Conservation (phyloP, 768 basidiomycete species). For the Lentinula guzmanii region DNA sequence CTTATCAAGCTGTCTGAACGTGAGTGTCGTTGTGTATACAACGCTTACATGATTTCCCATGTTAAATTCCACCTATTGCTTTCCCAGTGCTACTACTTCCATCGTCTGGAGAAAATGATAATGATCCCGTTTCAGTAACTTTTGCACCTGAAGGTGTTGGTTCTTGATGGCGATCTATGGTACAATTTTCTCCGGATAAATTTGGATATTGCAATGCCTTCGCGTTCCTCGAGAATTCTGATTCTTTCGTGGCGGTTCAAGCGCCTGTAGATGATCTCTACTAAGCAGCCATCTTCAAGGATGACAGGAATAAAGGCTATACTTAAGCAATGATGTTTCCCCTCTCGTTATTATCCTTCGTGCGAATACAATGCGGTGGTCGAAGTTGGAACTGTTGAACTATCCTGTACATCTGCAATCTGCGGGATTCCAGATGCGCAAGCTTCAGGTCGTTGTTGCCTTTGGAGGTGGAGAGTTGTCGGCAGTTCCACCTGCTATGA, state of each 20-base stretch:
- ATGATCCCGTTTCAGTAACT: background rate
- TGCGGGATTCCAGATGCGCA: background rate
- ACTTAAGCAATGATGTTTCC: background rate
- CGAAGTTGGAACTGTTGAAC: background rate
- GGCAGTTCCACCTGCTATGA: background rate
- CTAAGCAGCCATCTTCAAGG: background rate
- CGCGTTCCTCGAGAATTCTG: background rate
- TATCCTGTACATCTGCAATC: background rate
- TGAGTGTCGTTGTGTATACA: no score
- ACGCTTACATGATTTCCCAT: background rate
- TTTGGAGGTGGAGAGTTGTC: background rate
- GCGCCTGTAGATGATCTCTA: background rate
- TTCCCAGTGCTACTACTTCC: background rate
- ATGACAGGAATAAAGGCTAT: background rate
- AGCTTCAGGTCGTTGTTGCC: background rate
- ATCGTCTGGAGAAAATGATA: background rate
- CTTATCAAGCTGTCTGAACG: no score
- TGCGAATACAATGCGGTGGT: background rate
- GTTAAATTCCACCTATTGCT: background rate
- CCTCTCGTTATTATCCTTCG: background rate
- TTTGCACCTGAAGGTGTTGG: background rate
- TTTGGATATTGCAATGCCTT: background rate
- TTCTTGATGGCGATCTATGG: background rate
- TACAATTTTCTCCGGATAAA: background rate
- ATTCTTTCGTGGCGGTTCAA: background rate